Base-by-base conservation (phyloP, 176 grass and related monocot species). In the Paspalum vaginatum region DNA sequence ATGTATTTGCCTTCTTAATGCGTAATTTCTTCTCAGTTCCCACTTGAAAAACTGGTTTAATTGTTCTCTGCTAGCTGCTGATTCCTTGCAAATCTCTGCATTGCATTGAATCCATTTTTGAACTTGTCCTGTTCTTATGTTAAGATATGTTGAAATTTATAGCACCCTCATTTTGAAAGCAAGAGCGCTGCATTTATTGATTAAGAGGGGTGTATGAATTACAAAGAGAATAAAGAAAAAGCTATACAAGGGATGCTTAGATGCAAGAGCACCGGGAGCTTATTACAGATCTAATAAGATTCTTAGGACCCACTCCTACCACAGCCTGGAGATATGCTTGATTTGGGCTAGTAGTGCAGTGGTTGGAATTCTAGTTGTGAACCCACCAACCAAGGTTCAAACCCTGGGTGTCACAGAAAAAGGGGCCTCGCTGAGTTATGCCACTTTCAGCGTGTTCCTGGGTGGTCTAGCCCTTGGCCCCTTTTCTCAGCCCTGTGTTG, bases 1-100 rank as follows among this genome's bases (percentile, higher is more conserved):
- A 89, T 18, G 87, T 80, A 11, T 66, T 40, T 51, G 40, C 63
- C 76, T 24, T 89, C 69, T 77, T 15, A 45, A 11, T 59, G 20
- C 70, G 64, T 48, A 20, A 48, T 76, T 22, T 81, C 77, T 61
- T 41, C 32, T 64, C 42, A 32, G 32, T 32, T 32, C 32, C 32
- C 32, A 70, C 10, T 12, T 32, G 25, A 60, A 53, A 74, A 71
- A 47, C 18, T 3, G 2, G 14, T 69, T 40, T 51, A 50, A 53
- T 49, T 21, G 18, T 73, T 68, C 18, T 74, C 85, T 48, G 70
- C 17, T 41, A 61, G 32, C 68, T 86, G 48, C 68, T 17, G 11
- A 49, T 86, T 82, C 57, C 53, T 21, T 52, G 24, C 14, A 53
- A 84, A 37, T 68, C 8, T 46, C 4, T 68, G 22, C 27, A 43